phyloP scores from a whole-genome alignment of 352 stramenopile species.

The Phytophthora cactorum region DNA sequence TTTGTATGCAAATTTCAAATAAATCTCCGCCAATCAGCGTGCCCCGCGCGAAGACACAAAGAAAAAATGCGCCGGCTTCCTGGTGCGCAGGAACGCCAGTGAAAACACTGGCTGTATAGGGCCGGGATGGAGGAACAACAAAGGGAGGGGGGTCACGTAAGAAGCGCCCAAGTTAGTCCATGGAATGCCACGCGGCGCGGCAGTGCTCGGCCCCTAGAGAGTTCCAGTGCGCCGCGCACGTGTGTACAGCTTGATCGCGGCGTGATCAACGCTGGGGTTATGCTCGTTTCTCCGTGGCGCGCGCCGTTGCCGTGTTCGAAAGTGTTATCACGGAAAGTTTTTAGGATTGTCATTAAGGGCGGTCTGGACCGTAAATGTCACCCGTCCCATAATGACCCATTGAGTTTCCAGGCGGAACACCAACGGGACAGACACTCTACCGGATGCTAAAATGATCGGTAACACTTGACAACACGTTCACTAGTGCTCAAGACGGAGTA shows the following conservation, averaged over 20 bases:
- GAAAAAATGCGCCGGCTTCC: slow-evolving; percentile 28
- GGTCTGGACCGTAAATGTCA: slow-evolving; percentile 29
- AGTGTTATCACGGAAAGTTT: slow-evolving; percentile 10
- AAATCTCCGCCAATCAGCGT: slow-evolving; percentile 49
- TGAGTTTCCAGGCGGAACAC: slow-evolving; percentile 26
- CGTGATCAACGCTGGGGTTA: slow-evolving; percentile 26
- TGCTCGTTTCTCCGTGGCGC: slow-evolving; percentile 11
- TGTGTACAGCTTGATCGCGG: slow-evolving; percentile 7
- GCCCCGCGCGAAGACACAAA: slow-evolving; percentile 39
- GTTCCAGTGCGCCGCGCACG: background rate
- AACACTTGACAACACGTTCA: background rate
- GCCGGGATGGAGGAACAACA: slow-evolving; percentile 36
- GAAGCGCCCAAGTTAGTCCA: slow-evolving; percentile 29
- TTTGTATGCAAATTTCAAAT: slow-evolving; percentile 41
- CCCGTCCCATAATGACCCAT: slow-evolving; percentile 30
- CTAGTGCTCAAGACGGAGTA: background rate
- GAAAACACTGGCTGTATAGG: slow-evolving; percentile 26
- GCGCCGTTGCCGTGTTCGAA: background rate
- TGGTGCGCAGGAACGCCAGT: slow-evolving; percentile 24
- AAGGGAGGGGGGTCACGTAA: slow-evolving; percentile 52
- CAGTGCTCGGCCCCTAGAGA: slow-evolving; percentile 13
- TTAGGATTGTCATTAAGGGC: slow-evolving; percentile 25
- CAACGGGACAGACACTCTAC: slow-evolving; percentile 1
- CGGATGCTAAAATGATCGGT: background rate
- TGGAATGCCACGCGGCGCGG: slow-evolving; percentile 30